Base-by-base conservation (phyloP, 106 monocot genomes). In the Cymbidium sinense region DNA sequence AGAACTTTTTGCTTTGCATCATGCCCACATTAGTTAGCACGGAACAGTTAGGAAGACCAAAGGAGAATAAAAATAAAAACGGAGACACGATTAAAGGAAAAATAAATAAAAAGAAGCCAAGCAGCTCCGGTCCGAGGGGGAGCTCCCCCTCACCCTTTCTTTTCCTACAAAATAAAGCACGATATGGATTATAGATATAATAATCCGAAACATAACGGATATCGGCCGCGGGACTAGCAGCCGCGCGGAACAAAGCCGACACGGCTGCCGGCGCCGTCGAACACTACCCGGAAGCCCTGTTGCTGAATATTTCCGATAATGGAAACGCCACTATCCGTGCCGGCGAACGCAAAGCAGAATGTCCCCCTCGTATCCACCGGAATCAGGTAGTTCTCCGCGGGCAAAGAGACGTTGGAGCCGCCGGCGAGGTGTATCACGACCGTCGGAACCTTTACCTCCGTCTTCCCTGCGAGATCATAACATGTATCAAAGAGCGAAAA, bases 221-320 rank as follows among this genome's bases (percentile, higher is more conserved):
- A 47, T 17, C 13, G 47, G 47, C 13, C 47, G 13, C 47, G 39
- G 1, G 6, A 23, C 80, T 79, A 86, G 51, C 86, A 86, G 0
- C 82, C 79, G 5, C 77, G 34, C 2, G 86, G 76, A 3, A 72
- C 39, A 43, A 86, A 86, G 21, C 86, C 86, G 72, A 86, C 77
- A 34, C 82, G 76, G 15, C 43, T 34, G 10, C 73, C 34, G 15
- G 50, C 88, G 34, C 65, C 55, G 50, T 91, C 91, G 73, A 91
- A 88, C 23, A 91, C 79, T 0, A 91, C 85, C 7, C 91, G 74
- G 52, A 91, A 83, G 3, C 91, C 91, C 70, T 91, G 91, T 77
- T 92, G 95, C 84, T 92, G 95, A 2, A 95, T 92, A 76, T 95
- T 95, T 21, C 92, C 92, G 7, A 95, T 85, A 58, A 92, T 90